These are phyloP conservation scores for Biscogniauxia mediterranea DNA, from an alignment of 2,329 filamentous ascomycete genomes.

Conservation along the genomic window DNA sequence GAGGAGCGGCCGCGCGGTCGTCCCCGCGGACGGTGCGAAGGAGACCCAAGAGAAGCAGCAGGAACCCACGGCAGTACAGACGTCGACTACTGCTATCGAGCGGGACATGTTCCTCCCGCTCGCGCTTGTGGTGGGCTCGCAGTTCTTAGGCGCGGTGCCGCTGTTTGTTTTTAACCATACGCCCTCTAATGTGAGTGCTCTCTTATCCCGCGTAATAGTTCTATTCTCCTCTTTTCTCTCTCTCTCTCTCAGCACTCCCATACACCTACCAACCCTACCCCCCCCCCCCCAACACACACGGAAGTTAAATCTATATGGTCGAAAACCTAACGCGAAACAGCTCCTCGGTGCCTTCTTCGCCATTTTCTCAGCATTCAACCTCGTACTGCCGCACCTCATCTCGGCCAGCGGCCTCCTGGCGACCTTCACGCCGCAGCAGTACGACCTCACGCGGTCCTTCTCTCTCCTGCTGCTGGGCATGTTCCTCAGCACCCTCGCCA, in stretches of 20 bases:
- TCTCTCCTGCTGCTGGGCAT: conserved; percentile 90
- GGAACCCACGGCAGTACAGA: conserved; percentile 10
- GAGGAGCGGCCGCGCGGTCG: conserved; percentile 64
- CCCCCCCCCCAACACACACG: too few relatives aligned
- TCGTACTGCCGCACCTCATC: conserved; percentile 54
- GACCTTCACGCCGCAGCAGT: conserved; percentile 63
- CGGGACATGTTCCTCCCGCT: conserved; percentile 72
- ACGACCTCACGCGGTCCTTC: conserved; percentile 81
- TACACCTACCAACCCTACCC: not conserved
- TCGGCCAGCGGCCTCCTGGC: conserved; percentile 40
- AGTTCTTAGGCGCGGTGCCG: conserved; percentile 76
- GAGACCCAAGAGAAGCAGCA: conserved; percentile 25
- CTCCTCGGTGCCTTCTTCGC: conserved; percentile 59
- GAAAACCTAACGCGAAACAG: conserved; percentile 37
- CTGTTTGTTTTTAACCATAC: conserved; percentile 84
- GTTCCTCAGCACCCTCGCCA: conserved; percentile 88
- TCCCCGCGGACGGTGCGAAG: conserved; percentile 9
- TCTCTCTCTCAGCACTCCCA: not conserved
- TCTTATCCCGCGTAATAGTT: not conserved
- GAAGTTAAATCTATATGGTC: conserved; percentile 4
- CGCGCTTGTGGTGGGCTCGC: conserved; percentile 66
- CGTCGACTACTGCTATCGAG: conserved; percentile 45
- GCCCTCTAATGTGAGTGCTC: conserved; percentile 57
- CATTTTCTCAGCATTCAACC: conserved; percentile 54
- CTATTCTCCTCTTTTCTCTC: conserved; percentile 5